Conservation (phyloP, 2,329 filamentous ascomycete genomes). For the Lecanicillium sp. region DNA sequence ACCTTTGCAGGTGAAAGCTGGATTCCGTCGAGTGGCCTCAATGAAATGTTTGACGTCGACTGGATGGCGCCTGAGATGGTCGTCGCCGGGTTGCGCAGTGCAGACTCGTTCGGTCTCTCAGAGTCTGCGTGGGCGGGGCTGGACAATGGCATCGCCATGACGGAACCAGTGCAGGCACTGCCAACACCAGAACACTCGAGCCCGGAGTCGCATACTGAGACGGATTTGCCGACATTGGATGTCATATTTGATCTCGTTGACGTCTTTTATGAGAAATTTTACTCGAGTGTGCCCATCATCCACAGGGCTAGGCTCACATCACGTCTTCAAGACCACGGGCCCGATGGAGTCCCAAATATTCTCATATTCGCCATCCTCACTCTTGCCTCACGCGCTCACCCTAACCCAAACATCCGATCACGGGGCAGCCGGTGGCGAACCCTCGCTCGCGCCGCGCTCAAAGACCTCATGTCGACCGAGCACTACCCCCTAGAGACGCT, state of each 20-base stretch:
- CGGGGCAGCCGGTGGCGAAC: conserved; percentile 19
- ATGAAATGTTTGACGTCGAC: background rate
- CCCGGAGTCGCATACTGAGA: background rate
- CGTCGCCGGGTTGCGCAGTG: background rate
- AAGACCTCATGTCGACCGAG: conserved; percentile 15
- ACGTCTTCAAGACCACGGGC: background rate
- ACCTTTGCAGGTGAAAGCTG: background rate
- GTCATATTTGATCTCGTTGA: conserved; percentile 18
- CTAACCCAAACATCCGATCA: conserved; percentile 15
- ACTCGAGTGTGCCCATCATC: conserved; percentile 19
- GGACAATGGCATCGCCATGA: background rate
- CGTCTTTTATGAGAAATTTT: conserved; percentile 20
- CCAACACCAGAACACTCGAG: conserved; percentile 3
- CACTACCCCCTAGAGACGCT: conserved; percentile 18
- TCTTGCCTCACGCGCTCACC: conserved; percentile 19
- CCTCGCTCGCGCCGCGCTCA: conserved; percentile 17
- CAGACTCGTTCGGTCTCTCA: background rate
- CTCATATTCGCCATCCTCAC: conserved; percentile 19
- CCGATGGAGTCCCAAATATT: conserved; percentile 1
- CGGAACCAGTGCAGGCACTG: background rate
- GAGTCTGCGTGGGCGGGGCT: background rate
- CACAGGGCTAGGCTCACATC: conserved; percentile 14
- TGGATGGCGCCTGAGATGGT: conserved; percentile 5
- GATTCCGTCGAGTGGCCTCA: background rate
- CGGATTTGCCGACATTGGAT: conserved; percentile 11